Evolutionary conservation across 2,329 filamentous ascomycete species (phyloP), one percentile per base, ranked within the genome.

Genomic region (Cladophialophora yegresii): DNA sequence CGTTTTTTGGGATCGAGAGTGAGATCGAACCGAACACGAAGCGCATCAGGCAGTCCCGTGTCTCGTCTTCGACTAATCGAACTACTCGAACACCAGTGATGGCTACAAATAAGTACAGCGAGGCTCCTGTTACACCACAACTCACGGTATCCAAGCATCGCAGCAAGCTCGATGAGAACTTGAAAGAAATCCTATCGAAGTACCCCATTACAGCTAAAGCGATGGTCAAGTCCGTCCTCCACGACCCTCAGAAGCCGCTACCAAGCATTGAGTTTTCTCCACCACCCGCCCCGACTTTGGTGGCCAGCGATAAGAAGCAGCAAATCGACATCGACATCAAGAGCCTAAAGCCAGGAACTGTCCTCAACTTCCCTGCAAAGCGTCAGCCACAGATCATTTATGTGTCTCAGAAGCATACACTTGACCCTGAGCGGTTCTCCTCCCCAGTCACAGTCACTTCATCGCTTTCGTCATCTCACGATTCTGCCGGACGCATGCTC

Each of bases 201-300:
- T 3, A 13, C 36, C n/a, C 28, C 33, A 22, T 28, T 33, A 45
- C 40, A 28, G 1, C 45, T 20, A 33, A 63, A 45, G 47, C 12
- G 16, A 63, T 51, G 36, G 47, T 26, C 36, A 53, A 36, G 36
- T 57, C 50, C 16, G 45, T n/a, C 30, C 51, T 62, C 36, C 40
- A 54, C 23, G 22, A 47, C 13, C 50, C 36, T 8, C 58, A 65
- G 30, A 28, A 22, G 22, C 64, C 64, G 3, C 20, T 66, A 20
- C 61, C 64, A 49, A 66, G 64, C 47, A 61, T 67, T 32, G 64
- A 67, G 40, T 10, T 16, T 26, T 67, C 61, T 53, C 61, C 51
- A 33, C 47, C 61, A 30, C n/a, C 22, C 22, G 28, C 26, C n/a
- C 50, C 43, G n/a, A 36, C 51, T 45, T 30, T 3, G 23, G 13